Evolutionary conservation across 73 alveolate genomes (phyloP), one percentile per base, ranked within the genome.

Genomic region (Paramecium sexaurelia): DNA sequence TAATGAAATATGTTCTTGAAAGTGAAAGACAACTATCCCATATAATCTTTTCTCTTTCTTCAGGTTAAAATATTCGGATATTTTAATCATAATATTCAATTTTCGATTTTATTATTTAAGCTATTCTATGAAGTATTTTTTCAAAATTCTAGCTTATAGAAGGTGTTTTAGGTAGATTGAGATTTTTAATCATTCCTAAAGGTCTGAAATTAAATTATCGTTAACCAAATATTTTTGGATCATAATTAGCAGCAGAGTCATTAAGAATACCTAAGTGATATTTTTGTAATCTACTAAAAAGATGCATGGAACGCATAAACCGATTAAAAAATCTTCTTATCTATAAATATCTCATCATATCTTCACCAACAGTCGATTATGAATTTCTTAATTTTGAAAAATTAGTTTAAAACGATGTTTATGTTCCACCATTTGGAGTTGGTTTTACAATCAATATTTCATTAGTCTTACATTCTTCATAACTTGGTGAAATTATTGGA

Each of bases 221-320:
- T 17, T 73, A 10, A 32, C 87, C 87, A 73, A 73, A 73, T 73
- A 73, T 73, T 73, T 73, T 73, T n/a, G 55, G 55, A 10, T 73
- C 57, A 36, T 73, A 73, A 73, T 22, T 73, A 33, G 66, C 9
- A 27, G 87, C 87, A 33, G 33, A 36, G 26, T 73, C 87, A 36
- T 73, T 73, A 13, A 73, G 19, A 73, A 73, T n/a, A 73, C 35
- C 87, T 27, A 73, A 22, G 15, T 73, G 87, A 39, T 33, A 35
- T 20, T 73, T 39, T 36, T 39, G 19, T 9, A 73, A 36, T 73
- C 57, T 73, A 39, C 87, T 73, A 37, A 73, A 73, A 36, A 36
- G 55, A 73, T 36, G 55, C 57, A 33, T 73, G 19, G 55, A 33
- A 33, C 37, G 55, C 87, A 73, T 73, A 73, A 73, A 39, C 57